Evolutionary conservation across 768 basidiomycete species (phyloP), one percentile per base, ranked within the genome.

Genomic region (Russula vinacea): DNA sequence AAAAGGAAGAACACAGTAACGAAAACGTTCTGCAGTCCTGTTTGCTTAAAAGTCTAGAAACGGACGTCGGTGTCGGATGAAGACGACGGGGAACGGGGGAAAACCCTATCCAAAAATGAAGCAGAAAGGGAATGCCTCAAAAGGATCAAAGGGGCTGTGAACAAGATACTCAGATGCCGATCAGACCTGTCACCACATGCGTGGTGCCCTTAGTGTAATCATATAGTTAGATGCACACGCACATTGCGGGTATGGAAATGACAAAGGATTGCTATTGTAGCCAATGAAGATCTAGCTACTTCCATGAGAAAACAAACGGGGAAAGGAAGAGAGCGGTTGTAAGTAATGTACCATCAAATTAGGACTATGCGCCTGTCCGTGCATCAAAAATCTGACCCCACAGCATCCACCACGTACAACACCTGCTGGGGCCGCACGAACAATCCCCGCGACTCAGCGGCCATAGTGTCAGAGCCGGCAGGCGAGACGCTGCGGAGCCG

Each of bases 371-470:
- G 49, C 40, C 33, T 42, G 37, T 10, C 24, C 24, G 56, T 35
- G 11, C 47, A 49, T 67, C 59, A 68, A 51, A n/a, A 62, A 60
- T 68, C 68, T 19, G 62, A 67, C 39, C 68, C 89, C 47, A 90
- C 85, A 40, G 92, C 92, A 72, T 92, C 89, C 39, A 93, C 85
- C 33, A 94, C 91, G 72, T 93, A 92, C 58, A 94, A 77, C 60
- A 93, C 90, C 73, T 92, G 90, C 74, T 90, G 88, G 5, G 91
- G 91, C 60, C 91, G 77, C 53, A 94, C 90, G 70, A 94, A 94
- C 52, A 94, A 71, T 1, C 91, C 92, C 68, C 83, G 72, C 0
- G 86, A 83, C 75, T 93, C 85, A 73, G 84, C 71, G 69, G 75
- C 74, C 76, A 88, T 74, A 75, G 84, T 69, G 58, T 84, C 83